A percentile compares a stretch with the other conserved stretches of the same genome.
Evolutionary conservation across 2,329 filamentous ascomycete genomes (phyloP).

Genomic region (Diplodia intermedia): DNA sequence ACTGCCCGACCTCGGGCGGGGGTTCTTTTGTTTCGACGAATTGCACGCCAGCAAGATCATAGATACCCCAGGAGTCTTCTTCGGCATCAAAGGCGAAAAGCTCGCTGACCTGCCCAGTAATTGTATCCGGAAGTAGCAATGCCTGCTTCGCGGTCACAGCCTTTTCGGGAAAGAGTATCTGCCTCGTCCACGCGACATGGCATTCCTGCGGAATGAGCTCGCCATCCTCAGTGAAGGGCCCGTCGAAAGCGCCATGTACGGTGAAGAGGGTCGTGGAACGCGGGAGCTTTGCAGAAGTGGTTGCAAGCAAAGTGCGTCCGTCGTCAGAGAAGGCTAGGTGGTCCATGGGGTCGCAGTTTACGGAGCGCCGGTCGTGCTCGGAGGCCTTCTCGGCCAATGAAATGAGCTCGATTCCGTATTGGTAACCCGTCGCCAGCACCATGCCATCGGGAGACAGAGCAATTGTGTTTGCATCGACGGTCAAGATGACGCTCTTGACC

Average conservation of each 20-base stretch:
- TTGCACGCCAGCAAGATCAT: slow-evolving; percentile 47
- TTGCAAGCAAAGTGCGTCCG: slow-evolving; percentile 49
- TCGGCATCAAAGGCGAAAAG: slow-evolving; percentile 51
- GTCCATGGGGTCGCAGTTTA: slow-evolving; percentile 48
- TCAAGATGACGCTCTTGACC: slow-evolving; percentile 75
- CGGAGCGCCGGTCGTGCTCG: slow-evolving; percentile 45
- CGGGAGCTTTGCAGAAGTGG: slow-evolving; percentile 46
- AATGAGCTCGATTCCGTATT: slow-evolving; percentile 87
- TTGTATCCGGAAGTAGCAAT: slow-evolving; percentile 48
- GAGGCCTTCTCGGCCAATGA: slow-evolving; percentile 69
- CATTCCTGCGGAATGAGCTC: slow-evolving; percentile 47
- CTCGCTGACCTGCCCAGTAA: slow-evolving; percentile 49
- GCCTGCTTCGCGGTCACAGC: slow-evolving; percentile 49
- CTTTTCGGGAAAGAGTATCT: slow-evolving; percentile 51
- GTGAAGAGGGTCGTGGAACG: slow-evolving; percentile 48
- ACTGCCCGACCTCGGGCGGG: slow-evolving; percentile 47
- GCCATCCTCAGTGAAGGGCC: slow-evolving; percentile 50
- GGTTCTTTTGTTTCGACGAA: slow-evolving; percentile 51
- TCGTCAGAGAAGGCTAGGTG: slow-evolving; percentile 50
- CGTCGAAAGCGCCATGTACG: slow-evolving; percentile 49
- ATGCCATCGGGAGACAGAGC: slow-evolving; percentile 81
- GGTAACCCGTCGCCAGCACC: slow-evolving; percentile 83
- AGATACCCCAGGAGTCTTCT: slow-evolving; percentile 51
- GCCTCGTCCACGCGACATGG: slow-evolving; percentile 48
- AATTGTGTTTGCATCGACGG: slow-evolving; percentile 79